Evolutionary conservation across 208 protist species (phyloP).

Genomic region (Leishmania braziliensis): DNA sequence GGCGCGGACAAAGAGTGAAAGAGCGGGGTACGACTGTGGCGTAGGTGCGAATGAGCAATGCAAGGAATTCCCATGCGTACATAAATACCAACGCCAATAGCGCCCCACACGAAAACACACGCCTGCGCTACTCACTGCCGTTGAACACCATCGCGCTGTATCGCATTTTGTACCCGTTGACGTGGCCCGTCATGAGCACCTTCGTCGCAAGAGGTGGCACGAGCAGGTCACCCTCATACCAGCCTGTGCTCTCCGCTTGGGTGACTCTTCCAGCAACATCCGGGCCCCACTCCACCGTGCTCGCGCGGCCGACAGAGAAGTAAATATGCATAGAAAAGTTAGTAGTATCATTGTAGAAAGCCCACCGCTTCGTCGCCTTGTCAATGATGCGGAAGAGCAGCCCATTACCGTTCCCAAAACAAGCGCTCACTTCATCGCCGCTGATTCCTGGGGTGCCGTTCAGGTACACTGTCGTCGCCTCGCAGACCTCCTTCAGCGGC

Average conservation of each 20-base stretch:
- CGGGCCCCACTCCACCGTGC: conserved; percentile 23
- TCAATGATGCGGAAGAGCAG: conserved; percentile 68
- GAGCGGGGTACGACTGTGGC: not conserved
- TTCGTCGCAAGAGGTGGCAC: conserved; percentile 29
- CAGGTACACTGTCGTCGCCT: conserved; percentile 11
- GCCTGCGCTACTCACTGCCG: not conserved
- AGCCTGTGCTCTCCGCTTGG: conserved; percentile 14
- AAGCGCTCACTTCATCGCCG: conserved; percentile 24
- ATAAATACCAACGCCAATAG: not conserved
- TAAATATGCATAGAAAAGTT: conserved; percentile 41
- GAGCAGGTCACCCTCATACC: conserved; percentile 28
- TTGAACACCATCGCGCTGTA: conserved; percentile 20
- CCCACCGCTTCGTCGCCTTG: conserved; percentile 30
- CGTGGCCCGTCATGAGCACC: conserved; percentile 26
- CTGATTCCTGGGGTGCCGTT: conserved; percentile 30
- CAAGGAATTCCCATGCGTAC: not conserved
- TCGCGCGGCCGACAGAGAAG: conserved; percentile 21
- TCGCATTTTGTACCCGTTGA: conserved; percentile 28
- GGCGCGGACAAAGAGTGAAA: not conserved
- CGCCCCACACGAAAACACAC: not conserved
- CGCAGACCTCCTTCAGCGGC: not conserved
- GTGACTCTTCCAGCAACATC: conserved; percentile 7
- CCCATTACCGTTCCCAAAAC: conserved; percentile 39
- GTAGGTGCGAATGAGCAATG: not conserved
- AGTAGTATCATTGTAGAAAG: conserved; percentile 72